Conservation (phyloP, 2,329 filamentous ascomycete genomes). For the Aspergillus persii region DNA sequence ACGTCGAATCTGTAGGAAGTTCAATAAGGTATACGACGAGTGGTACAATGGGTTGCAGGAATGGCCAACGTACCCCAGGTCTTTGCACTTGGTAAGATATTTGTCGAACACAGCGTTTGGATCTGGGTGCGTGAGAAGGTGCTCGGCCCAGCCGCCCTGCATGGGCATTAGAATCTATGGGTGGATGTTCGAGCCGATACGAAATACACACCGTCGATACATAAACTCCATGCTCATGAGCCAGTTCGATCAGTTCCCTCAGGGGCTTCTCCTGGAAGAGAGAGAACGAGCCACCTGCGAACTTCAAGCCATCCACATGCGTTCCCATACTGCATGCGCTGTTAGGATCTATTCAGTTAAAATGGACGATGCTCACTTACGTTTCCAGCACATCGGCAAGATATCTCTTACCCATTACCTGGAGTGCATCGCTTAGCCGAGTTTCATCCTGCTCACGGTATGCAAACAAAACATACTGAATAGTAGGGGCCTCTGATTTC, state of each 20-base stretch:
- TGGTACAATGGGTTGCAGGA: neutral
- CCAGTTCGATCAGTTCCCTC: conserved; percentile 49
- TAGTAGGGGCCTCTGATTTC: conserved; percentile 59
- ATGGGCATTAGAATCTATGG: neutral
- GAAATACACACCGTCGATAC: conserved; percentile 47
- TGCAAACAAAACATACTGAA: conserved; percentile 33
- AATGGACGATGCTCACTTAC: conserved; percentile 28
- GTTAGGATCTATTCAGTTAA: neutral
- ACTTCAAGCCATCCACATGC: conserved; percentile 57
- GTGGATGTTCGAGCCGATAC: neutral
- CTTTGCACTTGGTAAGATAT: conserved; percentile 54
- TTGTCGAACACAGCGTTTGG: conserved; percentile 47
- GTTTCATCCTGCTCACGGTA: too few species aligned
- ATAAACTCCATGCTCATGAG: conserved; percentile 51
- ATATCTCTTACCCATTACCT: conserved; percentile 54
- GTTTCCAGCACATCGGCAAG: conserved; percentile 55
- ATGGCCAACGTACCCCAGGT: conserved; percentile 40
- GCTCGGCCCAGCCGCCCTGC: conserved; percentile 55
- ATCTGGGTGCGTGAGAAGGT: conserved; percentile 51
- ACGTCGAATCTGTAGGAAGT: conserved; percentile 49
- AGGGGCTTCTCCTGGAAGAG: conserved; percentile 49
- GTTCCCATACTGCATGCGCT: conserved; percentile 47
- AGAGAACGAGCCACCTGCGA: conserved; percentile 54
- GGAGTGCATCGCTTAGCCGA: neutral
- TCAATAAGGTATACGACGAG: neutral